A percentile compares a stretch with the other conserved stretches of the same genome.
Conservation (phyloP, 495 filamentous ascomycete genomes). For the Bacidia rubella region DNA sequence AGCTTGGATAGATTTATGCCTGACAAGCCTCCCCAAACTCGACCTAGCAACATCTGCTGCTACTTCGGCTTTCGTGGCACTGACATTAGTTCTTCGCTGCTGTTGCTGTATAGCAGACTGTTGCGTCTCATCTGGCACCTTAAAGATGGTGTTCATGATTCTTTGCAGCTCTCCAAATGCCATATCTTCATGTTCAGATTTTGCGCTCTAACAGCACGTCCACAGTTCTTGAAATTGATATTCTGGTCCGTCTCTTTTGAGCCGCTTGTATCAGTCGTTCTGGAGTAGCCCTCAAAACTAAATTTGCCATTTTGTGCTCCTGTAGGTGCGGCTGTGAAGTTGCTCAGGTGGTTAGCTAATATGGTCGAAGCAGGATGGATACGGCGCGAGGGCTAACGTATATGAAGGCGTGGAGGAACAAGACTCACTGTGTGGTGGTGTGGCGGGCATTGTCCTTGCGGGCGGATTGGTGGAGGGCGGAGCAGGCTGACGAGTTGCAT, state of each 20-base stretch:
- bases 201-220: slow-evolving; percentile 76
- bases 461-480: no score
- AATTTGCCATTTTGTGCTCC: slow-evolving; percentile 26
- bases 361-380: no score
- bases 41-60: no score
- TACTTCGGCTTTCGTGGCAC: slow-evolving; percentile 22
- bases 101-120: slow-evolving; percentile 30
- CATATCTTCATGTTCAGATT: slow-evolving; percentile 98
- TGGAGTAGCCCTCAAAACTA: slow-evolving; percentile 24
- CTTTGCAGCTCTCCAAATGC: slow-evolving; percentile 80
- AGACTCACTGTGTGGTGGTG: no score
- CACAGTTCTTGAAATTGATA: slow-evolving; percentile 4
- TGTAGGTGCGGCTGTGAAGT: no score
- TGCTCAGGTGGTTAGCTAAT: no score
- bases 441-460: no score
- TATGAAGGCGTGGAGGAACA: no score
- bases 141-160: slow-evolving; percentile 71
- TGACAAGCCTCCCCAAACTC: no score
- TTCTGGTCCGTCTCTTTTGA: slow-evolving; percentile 15
- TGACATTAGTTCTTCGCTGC: slow-evolving; percentile 29
- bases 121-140: slow-evolving; percentile 41
- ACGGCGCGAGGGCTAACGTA: no score
- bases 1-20: no score
- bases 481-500: no score
- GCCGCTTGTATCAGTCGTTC: slow-evolving; percentile 16